A percentile compares a stretch with the other conserved stretches of the same genome.
phyloP scores from a whole-genome alignment of 148 eudicot genomes.

The Rhododendron ferrugineum region DNA sequence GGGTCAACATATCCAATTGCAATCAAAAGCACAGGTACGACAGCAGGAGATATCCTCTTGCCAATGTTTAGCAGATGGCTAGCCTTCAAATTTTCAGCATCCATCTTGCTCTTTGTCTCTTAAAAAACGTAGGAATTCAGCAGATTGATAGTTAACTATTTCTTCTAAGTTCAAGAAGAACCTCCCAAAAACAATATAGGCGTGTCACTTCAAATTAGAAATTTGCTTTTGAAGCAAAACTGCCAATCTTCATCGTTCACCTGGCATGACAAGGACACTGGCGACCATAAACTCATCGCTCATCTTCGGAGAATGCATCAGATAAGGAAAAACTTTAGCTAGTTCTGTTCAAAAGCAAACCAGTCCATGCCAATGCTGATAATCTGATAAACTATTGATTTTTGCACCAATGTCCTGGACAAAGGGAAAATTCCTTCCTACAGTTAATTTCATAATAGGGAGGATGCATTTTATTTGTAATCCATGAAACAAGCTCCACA shows the following conservation, averaged over 20 bases:
- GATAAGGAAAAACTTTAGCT: not conserved
- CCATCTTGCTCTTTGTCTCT: constrained; percentile 31
- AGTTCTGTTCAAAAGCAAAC: constrained; percentile 2
- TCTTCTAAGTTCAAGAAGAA: constrained; percentile 3
- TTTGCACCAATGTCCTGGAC: not conserved
- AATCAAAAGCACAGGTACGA: constrained; percentile 53
- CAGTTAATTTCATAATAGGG: not conserved
- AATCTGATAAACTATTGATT: not conserved
- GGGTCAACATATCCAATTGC: constrained; percentile 80
- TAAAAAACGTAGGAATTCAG: not conserved
- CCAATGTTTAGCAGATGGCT: constrained; percentile 20
- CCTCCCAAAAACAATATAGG: constrained; percentile 2
- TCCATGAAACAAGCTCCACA: constrained; percentile 8
- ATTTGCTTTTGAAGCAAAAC: not conserved
- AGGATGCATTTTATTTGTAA: not conserved
- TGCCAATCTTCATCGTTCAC: not conserved
- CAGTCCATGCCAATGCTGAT: not conserved
- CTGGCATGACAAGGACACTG: not conserved
- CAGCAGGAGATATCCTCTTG: constrained; percentile 45
- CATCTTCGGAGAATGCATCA: not conserved
- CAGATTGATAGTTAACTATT: not conserved
- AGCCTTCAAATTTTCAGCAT: constrained; percentile 19
- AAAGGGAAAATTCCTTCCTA: not conserved
- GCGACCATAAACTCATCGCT: not conserved
- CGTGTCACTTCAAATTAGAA: not conserved